These are phyloP conservation scores for Wallacemonas sp. DNA, from an alignment of 208 protist species.

Conservation along the genomic window DNA sequence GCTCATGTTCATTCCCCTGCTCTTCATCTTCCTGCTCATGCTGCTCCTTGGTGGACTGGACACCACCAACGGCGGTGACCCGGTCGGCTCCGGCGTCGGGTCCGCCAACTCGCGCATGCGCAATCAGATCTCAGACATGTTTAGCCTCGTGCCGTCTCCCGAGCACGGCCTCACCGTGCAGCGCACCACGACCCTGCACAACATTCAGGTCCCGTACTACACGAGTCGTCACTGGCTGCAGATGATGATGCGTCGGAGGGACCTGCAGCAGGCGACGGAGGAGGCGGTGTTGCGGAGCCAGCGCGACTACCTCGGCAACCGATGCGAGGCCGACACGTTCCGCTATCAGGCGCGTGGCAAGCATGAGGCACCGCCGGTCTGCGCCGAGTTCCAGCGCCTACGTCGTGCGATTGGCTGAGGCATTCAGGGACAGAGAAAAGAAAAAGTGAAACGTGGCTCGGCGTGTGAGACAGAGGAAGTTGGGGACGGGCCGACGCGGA, in stretches of 20 bases:
- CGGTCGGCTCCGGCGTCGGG: constrained; percentile 2
- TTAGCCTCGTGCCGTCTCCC: constrained; percentile 69
- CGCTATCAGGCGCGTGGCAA: constrained; percentile 56
- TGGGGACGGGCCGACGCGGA: neutral
- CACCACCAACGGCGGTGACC: constrained; percentile 24
- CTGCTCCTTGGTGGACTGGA: constrained; percentile 61
- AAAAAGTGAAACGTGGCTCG: constrained; percentile 1
- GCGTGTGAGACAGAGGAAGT: too few species aligned
- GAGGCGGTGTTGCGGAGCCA: constrained; percentile 68
- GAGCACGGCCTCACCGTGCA: constrained; percentile 45
- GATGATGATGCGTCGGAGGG: constrained; percentile 46
- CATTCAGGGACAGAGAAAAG: neutral
- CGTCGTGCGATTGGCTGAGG: constrained; percentile 38
- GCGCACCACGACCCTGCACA: constrained; percentile 57
- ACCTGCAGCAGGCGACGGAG: constrained; percentile 45
- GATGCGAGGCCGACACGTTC: constrained; percentile 83
- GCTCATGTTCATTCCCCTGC: constrained; percentile 65
- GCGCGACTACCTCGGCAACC: constrained; percentile 61
- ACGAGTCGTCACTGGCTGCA: constrained; percentile 51
- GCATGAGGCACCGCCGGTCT: constrained; percentile 66
- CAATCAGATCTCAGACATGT: constrained; percentile 23
- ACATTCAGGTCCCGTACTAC: constrained; percentile 70
- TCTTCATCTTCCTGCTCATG: constrained; percentile 74
- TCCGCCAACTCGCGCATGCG: neutral
- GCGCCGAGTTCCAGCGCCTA: constrained; percentile 54